Conservation (phyloP, 2,329 filamentous ascomycete genomes). For the Xylaria sp. region DNA sequence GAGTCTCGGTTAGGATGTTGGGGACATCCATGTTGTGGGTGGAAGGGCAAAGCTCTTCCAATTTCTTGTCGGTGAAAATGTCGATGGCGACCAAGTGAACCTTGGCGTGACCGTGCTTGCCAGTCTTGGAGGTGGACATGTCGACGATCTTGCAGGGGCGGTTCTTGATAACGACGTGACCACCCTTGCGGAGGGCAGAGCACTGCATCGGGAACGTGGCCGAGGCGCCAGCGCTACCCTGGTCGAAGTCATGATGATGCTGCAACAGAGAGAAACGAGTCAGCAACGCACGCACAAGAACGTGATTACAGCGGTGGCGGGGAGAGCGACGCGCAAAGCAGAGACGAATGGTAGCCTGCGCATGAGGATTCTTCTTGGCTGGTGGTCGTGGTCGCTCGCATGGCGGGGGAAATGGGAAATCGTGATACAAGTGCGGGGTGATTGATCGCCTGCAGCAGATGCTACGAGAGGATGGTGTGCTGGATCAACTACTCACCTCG, state of each 20-base stretch:
- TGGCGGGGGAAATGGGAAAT: slow-evolving; percentile 31
- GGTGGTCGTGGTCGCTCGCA: slow-evolving; percentile 15
- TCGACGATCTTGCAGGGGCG: slow-evolving; percentile 99
- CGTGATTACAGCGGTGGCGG: background rate
- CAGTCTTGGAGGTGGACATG: slow-evolving; percentile 99
- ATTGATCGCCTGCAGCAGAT: slow-evolving; percentile 17
- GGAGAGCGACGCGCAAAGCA: background rate
- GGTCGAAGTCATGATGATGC: slow-evolving; percentile 83
- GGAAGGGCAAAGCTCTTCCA: slow-evolving; percentile 98
- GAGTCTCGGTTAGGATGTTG: slow-evolving; percentile 96
- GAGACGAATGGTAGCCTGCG: slow-evolving; percentile 17
- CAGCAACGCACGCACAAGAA: slow-evolving; percentile 30
- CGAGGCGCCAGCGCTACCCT: slow-evolving; percentile 95
- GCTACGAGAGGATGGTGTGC: slow-evolving; percentile 6
- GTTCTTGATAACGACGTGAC: slow-evolving; percentile 97
- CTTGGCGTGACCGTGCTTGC: slow-evolving; percentile 99
- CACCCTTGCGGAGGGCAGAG: slow-evolving; percentile 99
- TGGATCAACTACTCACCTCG: slow-evolving; percentile 57
- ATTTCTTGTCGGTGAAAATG: slow-evolving; percentile 99
- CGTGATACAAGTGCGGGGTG: slow-evolving; percentile 40
- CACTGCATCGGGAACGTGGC: slow-evolving; percentile 97
- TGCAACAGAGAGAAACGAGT: slow-evolving; percentile 48
- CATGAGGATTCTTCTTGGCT: slow-evolving; percentile 7
- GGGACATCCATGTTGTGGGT: slow-evolving; percentile 99
- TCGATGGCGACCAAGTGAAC: slow-evolving; percentile 97